These are phyloP conservation scores for Seminavis robusta DNA, from an alignment of 108 stramenopile genomes.

Conservation along the genomic window DNA sequence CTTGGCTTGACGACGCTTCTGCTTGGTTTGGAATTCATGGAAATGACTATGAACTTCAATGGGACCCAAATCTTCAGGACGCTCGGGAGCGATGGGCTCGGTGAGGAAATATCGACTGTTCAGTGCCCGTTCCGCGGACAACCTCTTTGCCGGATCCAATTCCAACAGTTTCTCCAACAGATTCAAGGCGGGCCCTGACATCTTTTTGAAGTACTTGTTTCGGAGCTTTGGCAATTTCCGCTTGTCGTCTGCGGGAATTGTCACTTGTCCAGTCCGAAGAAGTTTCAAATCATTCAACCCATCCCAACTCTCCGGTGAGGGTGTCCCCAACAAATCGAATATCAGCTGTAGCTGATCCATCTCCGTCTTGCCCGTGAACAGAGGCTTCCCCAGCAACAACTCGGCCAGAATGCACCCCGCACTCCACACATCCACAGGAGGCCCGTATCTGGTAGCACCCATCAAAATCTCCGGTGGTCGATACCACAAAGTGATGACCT, in stretches of 20 bases:
- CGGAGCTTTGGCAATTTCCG: constrained; percentile 27
- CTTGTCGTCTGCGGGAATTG: constrained; percentile 35
- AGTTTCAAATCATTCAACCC: constrained; percentile 58
- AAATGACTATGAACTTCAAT: constrained; percentile 61
- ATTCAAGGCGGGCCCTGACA: constrained; percentile 47
- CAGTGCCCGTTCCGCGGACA: constrained; percentile 58
- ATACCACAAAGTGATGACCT: constrained; percentile 92
- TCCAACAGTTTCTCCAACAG: constrained; percentile 78
- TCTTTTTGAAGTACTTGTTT: constrained; percentile 62
- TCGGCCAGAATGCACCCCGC: constrained; percentile 97
- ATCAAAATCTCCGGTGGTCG: constrained; percentile 87
- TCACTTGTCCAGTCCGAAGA: constrained; percentile 57
- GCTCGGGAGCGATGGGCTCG: constrained; percentile 60
- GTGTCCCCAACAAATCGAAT: constrained; percentile 82
- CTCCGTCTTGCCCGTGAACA: constrained; percentile 92
- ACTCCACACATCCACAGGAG: constrained; percentile 95
- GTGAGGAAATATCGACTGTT: constrained; percentile 59
- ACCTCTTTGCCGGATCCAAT: constrained; percentile 73
- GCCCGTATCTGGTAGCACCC: constrained; percentile 74
- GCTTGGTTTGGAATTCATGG: constrained; percentile 89
- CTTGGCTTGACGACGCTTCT: constrained; percentile 79
- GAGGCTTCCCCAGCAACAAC: constrained; percentile 84
- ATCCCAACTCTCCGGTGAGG: constrained; percentile 59
- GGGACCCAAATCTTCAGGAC: constrained; percentile 61
- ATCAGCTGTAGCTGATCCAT: constrained; percentile 88